These are phyloP conservation scores for Ophiostoma himal-ulmi DNA, from an alignment of 2,329 filamentous ascomycete genomes.

Conservation along the genomic window DNA sequence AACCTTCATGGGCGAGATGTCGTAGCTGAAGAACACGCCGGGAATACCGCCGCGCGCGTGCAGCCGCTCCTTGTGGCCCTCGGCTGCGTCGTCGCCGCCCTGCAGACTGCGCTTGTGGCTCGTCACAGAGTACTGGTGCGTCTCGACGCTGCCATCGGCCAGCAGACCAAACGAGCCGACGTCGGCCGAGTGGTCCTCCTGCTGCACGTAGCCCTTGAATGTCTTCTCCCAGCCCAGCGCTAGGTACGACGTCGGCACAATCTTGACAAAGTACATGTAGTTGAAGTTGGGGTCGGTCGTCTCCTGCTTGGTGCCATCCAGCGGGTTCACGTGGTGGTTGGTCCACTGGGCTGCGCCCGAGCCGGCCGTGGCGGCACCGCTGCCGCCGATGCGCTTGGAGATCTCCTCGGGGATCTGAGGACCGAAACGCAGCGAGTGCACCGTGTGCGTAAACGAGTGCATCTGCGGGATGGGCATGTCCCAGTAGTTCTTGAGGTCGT, in stretches of 20 bases:
- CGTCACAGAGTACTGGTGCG: constrained; percentile 96
- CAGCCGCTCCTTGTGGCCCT: constrained; percentile 85
- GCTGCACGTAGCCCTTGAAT: constrained; percentile 34
- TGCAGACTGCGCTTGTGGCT: constrained; percentile 85
- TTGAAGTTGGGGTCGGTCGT: constrained; percentile 83
- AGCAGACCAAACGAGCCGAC: constrained; percentile 64
- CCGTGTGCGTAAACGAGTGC: constrained; percentile 83
- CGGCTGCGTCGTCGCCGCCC: constrained; percentile 76
- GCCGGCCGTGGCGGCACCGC: constrained; percentile 30
- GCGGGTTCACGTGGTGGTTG: constrained; percentile 85
- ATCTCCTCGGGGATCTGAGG: constrained; percentile 77
- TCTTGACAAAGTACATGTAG: constrained; percentile 99
- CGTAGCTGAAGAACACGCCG: constrained; percentile 97
- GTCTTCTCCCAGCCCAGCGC: constrained; percentile 80
- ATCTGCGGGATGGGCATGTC: constrained; percentile 60
- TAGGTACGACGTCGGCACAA: constrained; percentile 91
- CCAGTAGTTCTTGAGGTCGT: constrained; percentile 95
- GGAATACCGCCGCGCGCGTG: constrained; percentile 90
- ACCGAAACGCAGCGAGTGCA: constrained; percentile 88
- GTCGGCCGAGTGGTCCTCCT: constrained; percentile 42
- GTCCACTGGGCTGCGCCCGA: constrained; percentile 57
- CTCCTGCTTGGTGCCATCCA: constrained; percentile 71
- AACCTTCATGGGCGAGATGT: constrained; percentile 99
- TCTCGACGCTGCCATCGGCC: constrained; percentile 78
- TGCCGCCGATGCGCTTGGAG: constrained; percentile 46